Conservation (phyloP, 768 basidiomycete genomes). For the Hypholoma sublateritium region DNA sequence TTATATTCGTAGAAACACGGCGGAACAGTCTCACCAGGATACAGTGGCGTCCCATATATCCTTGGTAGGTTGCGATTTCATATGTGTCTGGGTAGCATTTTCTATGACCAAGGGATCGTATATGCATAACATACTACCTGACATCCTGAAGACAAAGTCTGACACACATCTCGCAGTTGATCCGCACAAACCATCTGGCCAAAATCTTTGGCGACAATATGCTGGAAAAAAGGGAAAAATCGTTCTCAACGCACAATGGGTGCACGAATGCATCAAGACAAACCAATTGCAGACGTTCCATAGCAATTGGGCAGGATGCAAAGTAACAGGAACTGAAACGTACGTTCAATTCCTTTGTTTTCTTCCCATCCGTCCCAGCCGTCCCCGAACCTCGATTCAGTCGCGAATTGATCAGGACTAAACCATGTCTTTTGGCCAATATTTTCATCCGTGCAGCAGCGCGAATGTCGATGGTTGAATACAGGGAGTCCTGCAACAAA, state of each 20-base stretch:
- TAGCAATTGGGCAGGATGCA: slow-evolving; percentile 79
- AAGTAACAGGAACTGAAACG: slow-evolving; percentile 74
- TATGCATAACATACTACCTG: too few relatives aligned
- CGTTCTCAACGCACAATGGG: slow-evolving; percentile 73
- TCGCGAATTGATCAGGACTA: too few relatives aligned
- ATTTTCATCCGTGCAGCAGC: too few relatives aligned
- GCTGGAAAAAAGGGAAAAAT: slow-evolving; percentile 78
- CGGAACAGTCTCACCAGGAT: slow-evolving; percentile 69
- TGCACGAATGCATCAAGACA: slow-evolving; percentile 71
- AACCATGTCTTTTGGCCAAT: too few relatives aligned
- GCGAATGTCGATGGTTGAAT: too few relatives aligned
- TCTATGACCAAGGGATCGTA: too few relatives aligned
- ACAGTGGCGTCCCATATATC: slow-evolving; percentile 79
- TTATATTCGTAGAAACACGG: slow-evolving; percentile 62
- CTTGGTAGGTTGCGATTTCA: slow-evolving; percentile 46
- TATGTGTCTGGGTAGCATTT: too few relatives aligned
- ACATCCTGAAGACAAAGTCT: not conserved
- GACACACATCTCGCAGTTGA: slow-evolving; percentile 51
- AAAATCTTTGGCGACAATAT: slow-evolving; percentile 80
- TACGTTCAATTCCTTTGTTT: slow-evolving; percentile 31
- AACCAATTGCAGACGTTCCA: slow-evolving; percentile 72
- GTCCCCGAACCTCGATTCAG: not conserved
- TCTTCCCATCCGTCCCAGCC: not conserved
- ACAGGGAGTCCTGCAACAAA: too few relatives aligned
- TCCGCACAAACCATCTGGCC: slow-evolving; percentile 75